Conservation (phyloP, 1,284 basidiomycete genomes). For the Apiotrichum sp. region DNA sequence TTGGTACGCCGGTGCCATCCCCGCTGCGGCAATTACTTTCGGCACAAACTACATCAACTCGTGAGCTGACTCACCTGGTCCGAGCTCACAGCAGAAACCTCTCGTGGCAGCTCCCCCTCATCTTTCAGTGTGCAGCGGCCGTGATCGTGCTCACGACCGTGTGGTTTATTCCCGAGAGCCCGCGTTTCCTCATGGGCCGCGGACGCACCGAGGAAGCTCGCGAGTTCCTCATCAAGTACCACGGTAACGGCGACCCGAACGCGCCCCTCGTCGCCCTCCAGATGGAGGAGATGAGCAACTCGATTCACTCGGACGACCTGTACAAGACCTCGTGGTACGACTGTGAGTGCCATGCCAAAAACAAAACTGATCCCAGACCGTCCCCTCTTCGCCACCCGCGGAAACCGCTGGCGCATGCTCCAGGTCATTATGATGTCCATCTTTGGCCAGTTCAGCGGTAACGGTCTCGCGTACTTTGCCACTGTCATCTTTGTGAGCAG, state of each 20-base stretch:
- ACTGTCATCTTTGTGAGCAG: slow-evolving; percentile 22
- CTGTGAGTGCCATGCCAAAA: too few species aligned
- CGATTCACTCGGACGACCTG: slow-evolving; percentile 52
- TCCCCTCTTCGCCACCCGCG: background rate
- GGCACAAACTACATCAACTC: slow-evolving; percentile 19
- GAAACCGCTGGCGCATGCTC: background rate
- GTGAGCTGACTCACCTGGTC: background rate
- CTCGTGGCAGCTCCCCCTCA: slow-evolving; percentile 28
- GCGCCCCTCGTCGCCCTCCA: slow-evolving; percentile 51
- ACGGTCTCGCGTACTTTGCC: slow-evolving; percentile 49
- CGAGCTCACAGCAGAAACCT: slow-evolving; percentile 2
- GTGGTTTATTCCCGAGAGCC: slow-evolving; percentile 26
- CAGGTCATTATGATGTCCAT: slow-evolving; percentile 15
- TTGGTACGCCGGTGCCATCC: slow-evolving; percentile 31
- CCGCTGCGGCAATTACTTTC: slow-evolving; percentile 5
- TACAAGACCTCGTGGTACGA: slow-evolving; percentile 58
- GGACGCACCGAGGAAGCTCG: slow-evolving; percentile 58
- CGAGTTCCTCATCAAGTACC: slow-evolving; percentile 67
- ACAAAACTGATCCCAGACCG: too few species aligned
- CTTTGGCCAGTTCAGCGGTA: slow-evolving; percentile 47
- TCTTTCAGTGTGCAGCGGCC: slow-evolving; percentile 21
- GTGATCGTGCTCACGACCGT: slow-evolving; percentile 7
- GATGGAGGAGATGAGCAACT: slow-evolving; percentile 53
- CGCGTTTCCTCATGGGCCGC: slow-evolving; percentile 22
- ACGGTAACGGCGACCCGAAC: slow-evolving; percentile 24